Base-by-base conservation (phyloP, 78 protist species). In the Thecamonas trahens region DNA sequence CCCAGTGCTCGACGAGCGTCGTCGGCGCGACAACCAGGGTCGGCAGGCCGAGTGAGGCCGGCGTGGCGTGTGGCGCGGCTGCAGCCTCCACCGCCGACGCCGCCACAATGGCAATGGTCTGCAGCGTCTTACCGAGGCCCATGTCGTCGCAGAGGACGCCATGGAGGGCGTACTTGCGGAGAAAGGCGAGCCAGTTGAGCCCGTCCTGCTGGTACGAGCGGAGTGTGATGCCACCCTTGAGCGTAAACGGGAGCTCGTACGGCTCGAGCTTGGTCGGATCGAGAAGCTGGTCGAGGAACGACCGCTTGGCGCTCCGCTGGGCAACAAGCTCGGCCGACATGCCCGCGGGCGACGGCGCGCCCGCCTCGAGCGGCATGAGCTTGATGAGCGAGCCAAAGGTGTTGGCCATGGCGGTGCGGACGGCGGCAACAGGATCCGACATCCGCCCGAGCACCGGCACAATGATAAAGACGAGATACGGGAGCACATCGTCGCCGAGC, bases 101-200 rank as follows among this genome's bases (percentile, higher is more conserved):
- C 0, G 89, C 89, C 63, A 89, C 24, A n/a, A 84, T 70, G 74
- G 91, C 74, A 34, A 90, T 79, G 37, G 94, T 65, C 79, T 93
- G 96, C 42, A 94, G 79, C 18, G 98, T 93, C 84, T 96, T 96
- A 5, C 99, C 99, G 24, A 96, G 88, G 15, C 99, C 99, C 98
- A 95, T 95, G 58, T 95, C 91, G 53, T 94, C 98, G 47, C 92
- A 72, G 5, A 94, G 87, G 11, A 91, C 79, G 53, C 94, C 95
- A 49, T 80, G 88, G 3, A 86, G 53, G 26, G 70, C 44, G 64
- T 74, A 79, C 50, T 44, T 37, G 72, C 58, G 49, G 35, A 93
- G 80, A 58, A 91, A 91, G 24, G 71, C 83, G 60, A 95, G 61
- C 96, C 96, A 95, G 62, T 78, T 75, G 28, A 95, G 63, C 44